Evolutionary conservation across 2,329 filamentous ascomycete species (phyloP), one percentile per base, ranked within the genome.

Genomic region (Trichocomaceae sp.): DNA sequence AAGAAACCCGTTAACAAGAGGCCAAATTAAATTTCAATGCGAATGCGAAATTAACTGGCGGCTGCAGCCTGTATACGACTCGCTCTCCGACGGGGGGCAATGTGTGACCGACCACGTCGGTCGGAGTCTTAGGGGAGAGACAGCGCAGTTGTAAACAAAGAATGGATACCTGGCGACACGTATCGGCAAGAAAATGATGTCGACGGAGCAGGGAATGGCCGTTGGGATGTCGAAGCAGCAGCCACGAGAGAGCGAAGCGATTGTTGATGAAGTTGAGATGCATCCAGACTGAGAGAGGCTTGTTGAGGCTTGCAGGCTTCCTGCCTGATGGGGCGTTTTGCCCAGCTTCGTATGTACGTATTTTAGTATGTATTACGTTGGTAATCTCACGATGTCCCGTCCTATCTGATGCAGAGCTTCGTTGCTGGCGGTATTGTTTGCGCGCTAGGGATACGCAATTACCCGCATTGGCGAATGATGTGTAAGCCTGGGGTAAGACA

Each of bases 21-120:
- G 9, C 13, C 1, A 39, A 39, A 41, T 17, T 10, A 15, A n/a
- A n/a, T n/a, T 10, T 10, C 37, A 41, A 41, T 41, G 15, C n/a
- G 17, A 41, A 19, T 2, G 46, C 42, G 15, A 19, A 37, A 26
- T 44, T 47, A 29, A 35, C 39, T 48, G 41, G 15, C 46, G 31
- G n/a, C 23, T 37, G 48, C n/a, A 31, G 26, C 42, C 35, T 41
- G 37, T 22, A 3, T 26, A 26, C 23, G 31, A 46, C 6, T 37
- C 41, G 41, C 47, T 8, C 41, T 29, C 48, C 47, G 33, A 51
- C 49, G 47, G 23, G 7, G n/a, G 52, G 42, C 31, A 51, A 42
- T 42, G 23, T 42, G 39, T 42, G 54, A 48, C 48, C 37, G 48
- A 50, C 53, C 42, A 47, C 48, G 53, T 26, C 31, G 42, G 33